Evolutionary conservation across 2,329 filamentous ascomycete species (phyloP), one percentile per base, ranked within the genome.

Genomic region (Lachnellula hyalina): DNA sequence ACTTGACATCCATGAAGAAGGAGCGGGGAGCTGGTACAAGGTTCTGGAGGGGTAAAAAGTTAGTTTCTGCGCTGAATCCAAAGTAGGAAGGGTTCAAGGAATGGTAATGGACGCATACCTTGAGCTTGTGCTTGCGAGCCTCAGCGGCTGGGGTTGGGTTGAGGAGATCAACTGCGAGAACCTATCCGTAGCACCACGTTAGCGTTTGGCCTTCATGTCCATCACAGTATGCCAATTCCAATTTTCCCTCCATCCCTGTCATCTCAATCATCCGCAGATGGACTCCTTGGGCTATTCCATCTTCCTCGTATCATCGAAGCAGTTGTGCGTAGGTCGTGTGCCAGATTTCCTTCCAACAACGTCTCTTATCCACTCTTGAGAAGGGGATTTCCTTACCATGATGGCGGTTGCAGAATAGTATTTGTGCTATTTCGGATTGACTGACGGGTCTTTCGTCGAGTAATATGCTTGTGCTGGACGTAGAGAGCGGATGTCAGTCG

Each of bases 1-100:
- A 99, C 89, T 99, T 99, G 84, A 99, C 94, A 77, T 99, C 94
- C 94, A 99, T 99, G 90, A 99, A 99, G 89, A 97, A 99, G 68
- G 93, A 97, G 77, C 94, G 90, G 72, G 94, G 94, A 67, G 85
- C 87, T 72, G 94, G 94, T 75, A 99, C 94, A 72, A 99, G 89
- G 68, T 84, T 91, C 91, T 95, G 68, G 61, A 52, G 45, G 32
- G 42, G 28, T 23, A 54, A 53, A 52, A 52, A 49, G 54, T 67
- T 49, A 68, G 59, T 47, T 54, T 36, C 49, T 42, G 32, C 41
- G 40, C 28, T 34, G 11, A 21, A 11, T 21, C 17, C n/a, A 44
- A 44, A 3, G 9, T 11, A 23, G 1, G n/a, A n/a, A 3, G 21
- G 25, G 25, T 17, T 17, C 15, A 19, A 4, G 4, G 41, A 12